Evolutionary conservation across 371 early-diverging fungal genomes (phyloP).

Genomic region (Circinella umbellata): DNA sequence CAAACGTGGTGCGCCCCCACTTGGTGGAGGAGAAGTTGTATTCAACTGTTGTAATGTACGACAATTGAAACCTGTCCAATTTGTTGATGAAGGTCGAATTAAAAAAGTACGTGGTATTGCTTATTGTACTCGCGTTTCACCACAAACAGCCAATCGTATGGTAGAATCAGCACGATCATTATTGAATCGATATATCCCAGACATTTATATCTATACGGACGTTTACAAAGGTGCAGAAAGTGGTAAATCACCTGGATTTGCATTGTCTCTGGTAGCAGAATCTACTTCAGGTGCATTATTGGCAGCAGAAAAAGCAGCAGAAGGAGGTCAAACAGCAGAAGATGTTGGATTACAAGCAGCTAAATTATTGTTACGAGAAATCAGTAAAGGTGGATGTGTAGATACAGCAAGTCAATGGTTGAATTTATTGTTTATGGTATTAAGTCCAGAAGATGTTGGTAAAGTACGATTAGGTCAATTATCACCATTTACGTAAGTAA

Average conservation of each 20-base stretch:
- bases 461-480: slow-evolving; percentile 88
- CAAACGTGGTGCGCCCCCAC: slow-evolving; percentile 93
- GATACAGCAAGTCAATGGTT: slow-evolving; percentile 91
- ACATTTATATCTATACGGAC: slow-evolving; percentile 97
- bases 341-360: slow-evolving; percentile 84
- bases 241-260: slow-evolving; percentile 95
- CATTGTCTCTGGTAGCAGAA: slow-evolving; percentile 90
- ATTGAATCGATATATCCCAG: slow-evolving; percentile 90
- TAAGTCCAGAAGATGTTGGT: slow-evolving; percentile 93
- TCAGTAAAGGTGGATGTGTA: slow-evolving; percentile 88
- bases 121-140: slow-evolving; percentile 90
- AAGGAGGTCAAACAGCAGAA: slow-evolving; percentile 85
- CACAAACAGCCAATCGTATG: slow-evolving; percentile 93
- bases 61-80: slow-evolving; percentile 79
- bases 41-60: slow-evolving; percentile 87
- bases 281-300: slow-evolving; percentile 83
- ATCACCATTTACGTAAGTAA: slow-evolving; percentile 82
- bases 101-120: slow-evolving; percentile 97
- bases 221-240: slow-evolving; percentile 95
- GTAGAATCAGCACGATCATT: slow-evolving; percentile 87
- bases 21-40: slow-evolving; percentile 92
- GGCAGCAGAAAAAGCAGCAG: slow-evolving; percentile 84
- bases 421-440: slow-evolving; percentile 80
- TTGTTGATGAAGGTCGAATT: slow-evolving; percentile 84
- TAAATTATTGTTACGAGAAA: slow-evolving; percentile 80